Base-by-base conservation (phyloP, 2,329 filamentous ascomycete genomes). In the Capronia epimyces region DNA sequence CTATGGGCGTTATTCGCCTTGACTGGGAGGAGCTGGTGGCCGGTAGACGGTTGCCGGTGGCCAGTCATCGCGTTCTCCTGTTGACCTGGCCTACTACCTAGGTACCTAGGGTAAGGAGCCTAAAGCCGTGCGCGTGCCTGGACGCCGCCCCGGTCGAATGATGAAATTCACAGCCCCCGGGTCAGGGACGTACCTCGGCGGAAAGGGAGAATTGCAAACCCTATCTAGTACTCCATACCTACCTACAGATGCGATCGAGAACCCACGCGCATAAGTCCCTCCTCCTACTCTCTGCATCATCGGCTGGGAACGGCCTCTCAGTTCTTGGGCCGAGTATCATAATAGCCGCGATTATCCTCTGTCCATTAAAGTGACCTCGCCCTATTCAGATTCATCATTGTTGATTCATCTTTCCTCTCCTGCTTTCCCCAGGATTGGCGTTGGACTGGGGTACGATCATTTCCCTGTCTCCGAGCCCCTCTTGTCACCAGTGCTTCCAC, bases 141-240 rank as follows among this genome's bases (percentile, higher is more conserved):
- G 39, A 25, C 5, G 8, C 15, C 8, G 8, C 18, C 22, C 22
- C 15, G 32, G n/a, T 10, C 20, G 20, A 15, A 29, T 29, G 44
- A 47, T 39, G 41, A 29, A 22, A 43, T 43, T 9, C 25, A 6
- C 37, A 22, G n/a, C n/a, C n/a, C n/a, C n/a, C n/a, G n/a, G 21
- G 15, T 18, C 20, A 21, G 34, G 25, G 15, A 16, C 24, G 44
- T 57, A 49, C 55, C 55, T 57, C 55, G 55, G 55, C 48, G 51
- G 55, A 57, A 57, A 45, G 55, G 54, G 36, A 50, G 34, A 39
- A 37, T 29, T 25, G 13, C 43, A 29, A 49, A 44, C 36, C 41
- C 29, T n/a, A n/a, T n/a, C n/a, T n/a, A n/a, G n/a, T n/a, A n/a
- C n/a, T n/a, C n/a, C n/a, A n/a, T n/a, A n/a, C n/a, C n/a, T n/a